phyloP scores from a whole-genome alignment of 106 monocot species.

The Dioscorea dumetorum region DNA sequence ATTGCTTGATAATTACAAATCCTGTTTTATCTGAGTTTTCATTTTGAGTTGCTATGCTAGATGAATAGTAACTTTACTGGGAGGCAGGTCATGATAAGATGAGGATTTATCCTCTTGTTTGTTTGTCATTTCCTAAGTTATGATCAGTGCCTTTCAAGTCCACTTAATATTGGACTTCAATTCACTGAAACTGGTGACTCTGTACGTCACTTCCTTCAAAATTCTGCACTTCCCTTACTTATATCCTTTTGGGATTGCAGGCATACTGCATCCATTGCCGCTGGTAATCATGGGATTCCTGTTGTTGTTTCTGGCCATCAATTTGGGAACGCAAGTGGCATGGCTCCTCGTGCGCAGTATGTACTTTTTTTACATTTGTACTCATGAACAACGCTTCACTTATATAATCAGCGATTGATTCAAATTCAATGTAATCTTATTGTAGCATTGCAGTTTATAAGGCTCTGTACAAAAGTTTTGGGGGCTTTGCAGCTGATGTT shows the following conservation, averaged over 20 bases:
- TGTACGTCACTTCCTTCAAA: too few species aligned
- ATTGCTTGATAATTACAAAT: too few species aligned
- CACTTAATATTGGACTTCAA: too few species aligned
- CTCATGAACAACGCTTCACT: neutral
- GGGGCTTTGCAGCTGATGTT: conserved; percentile 97
- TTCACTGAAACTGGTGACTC: too few species aligned
- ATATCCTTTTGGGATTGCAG: conserved; percentile 19
- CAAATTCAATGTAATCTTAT: conserved; percentile 1
- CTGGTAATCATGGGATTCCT: conserved; percentile 90
- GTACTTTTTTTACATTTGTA: conserved; percentile 8
- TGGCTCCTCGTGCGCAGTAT: conserved; percentile 99
- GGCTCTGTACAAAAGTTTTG: conserved; percentile 93
- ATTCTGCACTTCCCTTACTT: too few species aligned
- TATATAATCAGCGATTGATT: conserved; percentile 1
- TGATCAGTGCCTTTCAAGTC: too few species aligned
- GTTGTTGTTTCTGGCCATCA: conserved; percentile 82
- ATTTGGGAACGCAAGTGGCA: conserved; percentile 97
- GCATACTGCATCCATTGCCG: conserved; percentile 93
- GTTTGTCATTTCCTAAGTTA: too few species aligned
- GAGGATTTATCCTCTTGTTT: too few species aligned
- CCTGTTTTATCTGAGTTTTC: too few species aligned
- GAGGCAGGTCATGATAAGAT: too few species aligned
- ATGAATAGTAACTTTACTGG: too few species aligned
- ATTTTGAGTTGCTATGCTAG: too few species aligned
- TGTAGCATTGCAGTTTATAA: conserved; percentile 95